phyloP scores from a whole-genome alignment of 176 grass and related monocot species.

The Lolium perenne region DNA sequence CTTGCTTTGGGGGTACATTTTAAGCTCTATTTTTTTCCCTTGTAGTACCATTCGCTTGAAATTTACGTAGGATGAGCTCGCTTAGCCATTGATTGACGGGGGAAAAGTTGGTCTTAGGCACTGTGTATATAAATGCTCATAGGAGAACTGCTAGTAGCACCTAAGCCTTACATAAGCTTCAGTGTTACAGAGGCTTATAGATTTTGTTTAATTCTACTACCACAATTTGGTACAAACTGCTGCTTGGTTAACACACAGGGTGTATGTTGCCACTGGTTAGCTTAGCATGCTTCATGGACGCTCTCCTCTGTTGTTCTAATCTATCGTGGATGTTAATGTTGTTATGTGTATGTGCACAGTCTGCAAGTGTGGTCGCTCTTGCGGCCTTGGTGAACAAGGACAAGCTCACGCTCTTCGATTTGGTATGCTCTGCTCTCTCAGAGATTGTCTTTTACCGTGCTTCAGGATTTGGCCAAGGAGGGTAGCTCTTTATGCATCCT shows the following conservation, averaged over 20 bases:
- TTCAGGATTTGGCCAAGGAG: background rate
- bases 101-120: background rate
- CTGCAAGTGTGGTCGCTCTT: slow-evolving; percentile 59
- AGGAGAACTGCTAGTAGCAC: background rate
- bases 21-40: background rate
- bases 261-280: slow-evolving; percentile 16
- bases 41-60: background rate
- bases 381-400: slow-evolving; percentile 70
- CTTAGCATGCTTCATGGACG: background rate
- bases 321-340: slow-evolving; percentile 25
- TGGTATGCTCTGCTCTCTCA: slow-evolving; percentile 50
- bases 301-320: background rate
- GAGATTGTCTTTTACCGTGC: background rate
- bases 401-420: slow-evolving; percentile 66
- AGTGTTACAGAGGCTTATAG: background rate
- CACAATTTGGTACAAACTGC: background rate
- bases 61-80: background rate
- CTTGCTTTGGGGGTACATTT: background rate
- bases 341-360: slow-evolving; percentile 53
- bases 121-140: background rate
- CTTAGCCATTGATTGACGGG: background rate
- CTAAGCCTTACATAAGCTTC: background rate
- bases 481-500: slow-evolving; percentile 2
- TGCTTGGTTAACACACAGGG: background rate
- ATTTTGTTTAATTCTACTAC: background rate